phyloP scores from a whole-genome alignment of 768 basidiomycete species.

The Amanita jacksonii region DNA sequence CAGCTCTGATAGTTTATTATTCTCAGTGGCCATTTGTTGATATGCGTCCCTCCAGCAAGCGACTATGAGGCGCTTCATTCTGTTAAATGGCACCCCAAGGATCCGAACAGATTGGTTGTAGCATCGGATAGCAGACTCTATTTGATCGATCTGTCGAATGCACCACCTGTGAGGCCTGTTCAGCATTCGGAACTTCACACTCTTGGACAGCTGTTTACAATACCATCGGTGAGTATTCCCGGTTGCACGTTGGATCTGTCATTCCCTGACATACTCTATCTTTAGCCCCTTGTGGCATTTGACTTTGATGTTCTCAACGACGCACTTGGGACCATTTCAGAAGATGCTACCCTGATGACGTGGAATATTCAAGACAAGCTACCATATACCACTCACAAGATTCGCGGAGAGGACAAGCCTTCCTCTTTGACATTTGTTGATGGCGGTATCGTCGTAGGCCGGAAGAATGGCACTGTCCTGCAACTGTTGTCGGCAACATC shows the following conservation, averaged over 20 bases:
- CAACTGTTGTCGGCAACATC: conserved; percentile 72
- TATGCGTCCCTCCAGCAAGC: conserved; percentile 58
- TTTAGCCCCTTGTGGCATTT: conserved; percentile 70
- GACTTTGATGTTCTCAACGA: conserved; percentile 76
- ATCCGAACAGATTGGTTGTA: conserved; percentile 72
- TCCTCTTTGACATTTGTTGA: conserved; percentile 83
- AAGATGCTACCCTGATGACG: conserved; percentile 70
- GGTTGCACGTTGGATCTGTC: conserved; percentile 4
- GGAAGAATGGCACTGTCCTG: conserved; percentile 78
- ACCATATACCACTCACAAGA: conserved; percentile 66
- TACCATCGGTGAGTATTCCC: conserved; percentile 50
- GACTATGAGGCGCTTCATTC: conserved; percentile 60
- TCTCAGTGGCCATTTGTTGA: conserved; percentile 52
- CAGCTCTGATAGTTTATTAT: no score
- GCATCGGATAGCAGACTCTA: conserved; percentile 71
- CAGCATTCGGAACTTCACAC: conserved; percentile 60
- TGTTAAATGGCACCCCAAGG: conserved; percentile 86
- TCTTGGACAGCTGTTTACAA: conserved; percentile 57
- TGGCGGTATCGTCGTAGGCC: conserved; percentile 74
- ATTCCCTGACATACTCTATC: background rate
- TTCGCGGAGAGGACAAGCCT: conserved; percentile 72
- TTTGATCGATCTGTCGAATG: conserved; percentile 62
- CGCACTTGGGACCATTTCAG: conserved; percentile 73
- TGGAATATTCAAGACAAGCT: conserved; percentile 76
- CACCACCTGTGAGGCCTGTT: conserved; percentile 53